These are phyloP conservation scores for Phytophthora megakarya DNA, from an alignment of 352 stramenopile species.

Conservation along the genomic window DNA sequence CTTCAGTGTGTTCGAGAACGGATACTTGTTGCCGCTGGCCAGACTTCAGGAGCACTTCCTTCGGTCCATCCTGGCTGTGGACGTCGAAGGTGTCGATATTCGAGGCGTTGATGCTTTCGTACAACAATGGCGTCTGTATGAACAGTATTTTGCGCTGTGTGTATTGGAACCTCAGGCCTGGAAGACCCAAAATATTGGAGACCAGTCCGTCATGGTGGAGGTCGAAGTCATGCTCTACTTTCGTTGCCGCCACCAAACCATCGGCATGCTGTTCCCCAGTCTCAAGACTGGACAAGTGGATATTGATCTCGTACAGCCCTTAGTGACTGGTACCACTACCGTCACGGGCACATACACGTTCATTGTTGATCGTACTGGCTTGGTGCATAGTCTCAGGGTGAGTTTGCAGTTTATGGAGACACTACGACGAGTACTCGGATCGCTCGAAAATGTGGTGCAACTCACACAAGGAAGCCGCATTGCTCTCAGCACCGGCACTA, in stretches of 20 bases:
- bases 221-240: slow-evolving; percentile 13
- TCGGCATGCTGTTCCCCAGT: slow-evolving; percentile 21
- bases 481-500: too few species aligned
- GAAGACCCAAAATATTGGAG: slow-evolving; percentile 23
- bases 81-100: slow-evolving; percentile 28
- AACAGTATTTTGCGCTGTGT: slow-evolving; percentile 26
- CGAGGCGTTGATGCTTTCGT: slow-evolving; percentile 30
- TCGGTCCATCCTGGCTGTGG: slow-evolving; percentile 26
- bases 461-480: too few species aligned
- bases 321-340: too few species aligned
- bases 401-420: too few species aligned
- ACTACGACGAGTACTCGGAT: too few species aligned
- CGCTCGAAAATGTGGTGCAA: too few species aligned
- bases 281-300: slow-evolving; percentile 23
- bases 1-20: slow-evolving; percentile 37
- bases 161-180: slow-evolving; percentile 32
- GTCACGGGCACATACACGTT: too few species aligned
- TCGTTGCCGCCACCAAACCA: too few species aligned
- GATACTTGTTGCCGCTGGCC: slow-evolving; percentile 26
- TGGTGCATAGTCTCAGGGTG: too few species aligned
- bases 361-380: too few species aligned
- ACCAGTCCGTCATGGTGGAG: slow-evolving; percentile 32
- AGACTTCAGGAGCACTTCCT: slow-evolving; percentile 36
- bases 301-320: too few species aligned
- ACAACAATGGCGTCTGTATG: slow-evolving; percentile 39